Conservation (phyloP, 2,329 filamentous ascomycete genomes). For the Epichloe scottii region DNA sequence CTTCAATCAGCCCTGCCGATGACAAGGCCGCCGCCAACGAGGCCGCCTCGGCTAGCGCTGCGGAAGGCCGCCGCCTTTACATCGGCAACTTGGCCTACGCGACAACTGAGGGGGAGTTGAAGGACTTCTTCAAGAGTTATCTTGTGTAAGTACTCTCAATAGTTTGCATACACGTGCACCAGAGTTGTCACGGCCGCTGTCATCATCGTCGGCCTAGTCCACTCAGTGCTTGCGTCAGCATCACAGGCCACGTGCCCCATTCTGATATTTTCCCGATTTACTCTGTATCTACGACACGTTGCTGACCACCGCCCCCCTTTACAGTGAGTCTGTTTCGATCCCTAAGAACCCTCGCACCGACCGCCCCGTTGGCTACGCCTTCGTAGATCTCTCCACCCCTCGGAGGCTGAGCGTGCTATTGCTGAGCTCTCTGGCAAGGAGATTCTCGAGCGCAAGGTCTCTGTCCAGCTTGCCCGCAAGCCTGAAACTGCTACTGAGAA, state of each 20-base stretch:
- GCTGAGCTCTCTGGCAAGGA: constrained; percentile 92
- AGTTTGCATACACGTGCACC: background rate
- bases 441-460: constrained; percentile 97
- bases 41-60: constrained; percentile 90
- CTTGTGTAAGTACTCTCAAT: constrained; percentile 71
- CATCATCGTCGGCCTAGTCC: no score
- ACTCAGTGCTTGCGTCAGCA: background rate
- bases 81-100: constrained; percentile 99
- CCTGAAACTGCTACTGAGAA: constrained; percentile 76
- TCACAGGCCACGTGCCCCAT: background rate
- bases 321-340: constrained; percentile 94
- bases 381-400: constrained; percentile 92
- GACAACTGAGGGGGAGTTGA: constrained; percentile 99
- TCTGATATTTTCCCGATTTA: background rate
- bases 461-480: constrained; percentile 96
- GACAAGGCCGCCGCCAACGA: constrained; percentile 60
- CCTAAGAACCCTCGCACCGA: constrained; percentile 98
- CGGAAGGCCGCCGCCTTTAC: constrained; percentile 97
- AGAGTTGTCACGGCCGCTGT: background rate
- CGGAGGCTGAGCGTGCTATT: constrained; percentile 92
- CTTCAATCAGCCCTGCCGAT: constrained; percentile 45
- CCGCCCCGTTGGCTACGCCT: constrained; percentile 96
- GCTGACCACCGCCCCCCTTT: constrained; percentile 7
- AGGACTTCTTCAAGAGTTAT: constrained; percentile 99
- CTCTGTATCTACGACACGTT: background rate